Conservation (phyloP, 2,329 filamentous ascomycete genomes). For the Harringtonia lauricola region DNA sequence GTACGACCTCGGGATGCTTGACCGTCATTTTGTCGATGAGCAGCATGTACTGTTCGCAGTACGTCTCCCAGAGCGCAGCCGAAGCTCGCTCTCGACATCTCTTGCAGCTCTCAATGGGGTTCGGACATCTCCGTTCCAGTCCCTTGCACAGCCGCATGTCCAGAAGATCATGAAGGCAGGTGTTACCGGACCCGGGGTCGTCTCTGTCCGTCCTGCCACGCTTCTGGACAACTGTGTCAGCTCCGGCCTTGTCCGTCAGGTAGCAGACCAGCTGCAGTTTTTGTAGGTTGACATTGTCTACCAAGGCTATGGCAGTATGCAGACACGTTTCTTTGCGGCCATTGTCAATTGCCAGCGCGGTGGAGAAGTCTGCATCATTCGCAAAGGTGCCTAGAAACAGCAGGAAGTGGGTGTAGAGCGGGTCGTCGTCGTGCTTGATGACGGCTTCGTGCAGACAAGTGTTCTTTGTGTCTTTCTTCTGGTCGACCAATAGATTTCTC, state of each 20-base stretch:
- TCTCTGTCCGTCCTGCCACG: not conserved
- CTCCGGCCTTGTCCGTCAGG: not conserved
- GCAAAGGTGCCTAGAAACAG: not conserved
- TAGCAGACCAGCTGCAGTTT: not conserved
- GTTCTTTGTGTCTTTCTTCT: not conserved
- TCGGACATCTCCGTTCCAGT: not conserved
- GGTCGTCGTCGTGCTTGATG: not conserved
- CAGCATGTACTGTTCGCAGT: not conserved
- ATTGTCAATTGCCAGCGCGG: not conserved
- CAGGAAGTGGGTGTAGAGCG: not conserved
- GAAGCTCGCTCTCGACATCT: not conserved
- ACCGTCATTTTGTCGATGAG: not conserved
- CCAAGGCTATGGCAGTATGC: not conserved
- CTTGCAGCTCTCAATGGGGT: not conserved
- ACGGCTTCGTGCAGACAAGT: not conserved
- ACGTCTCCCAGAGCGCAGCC: not conserved
- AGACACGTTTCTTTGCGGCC: not conserved
- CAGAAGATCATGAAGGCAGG: not conserved
- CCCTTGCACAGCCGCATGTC: not conserved
- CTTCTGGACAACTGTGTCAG: not conserved
- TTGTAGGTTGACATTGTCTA: not conserved
- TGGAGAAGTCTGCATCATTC: not conserved
- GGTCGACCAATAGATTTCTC: not conserved
- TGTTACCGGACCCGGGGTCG: not conserved
- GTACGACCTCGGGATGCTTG: not conserved